These are phyloP conservation scores for Phytophthora europaea DNA, from an alignment of 352 stramenopile genomes.

Conservation along the genomic window DNA sequence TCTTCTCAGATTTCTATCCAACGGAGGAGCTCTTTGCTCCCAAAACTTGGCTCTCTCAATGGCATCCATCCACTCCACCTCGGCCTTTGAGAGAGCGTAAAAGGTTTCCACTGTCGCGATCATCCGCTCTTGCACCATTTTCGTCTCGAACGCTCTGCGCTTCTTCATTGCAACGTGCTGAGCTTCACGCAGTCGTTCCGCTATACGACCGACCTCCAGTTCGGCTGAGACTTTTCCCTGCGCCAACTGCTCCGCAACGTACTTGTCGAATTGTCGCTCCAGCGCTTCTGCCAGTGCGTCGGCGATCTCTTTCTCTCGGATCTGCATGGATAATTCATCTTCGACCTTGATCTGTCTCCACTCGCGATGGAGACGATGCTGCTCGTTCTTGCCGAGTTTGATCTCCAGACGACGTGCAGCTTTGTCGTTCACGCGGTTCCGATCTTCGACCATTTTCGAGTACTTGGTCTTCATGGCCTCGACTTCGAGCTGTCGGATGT, in stretches of 20 bases:
- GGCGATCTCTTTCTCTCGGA: constrained; percentile 64
- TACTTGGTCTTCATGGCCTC: constrained; percentile 85
- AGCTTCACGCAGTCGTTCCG: constrained; percentile 57
- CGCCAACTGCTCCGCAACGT: constrained; percentile 65
- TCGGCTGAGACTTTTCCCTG: constrained; percentile 60
- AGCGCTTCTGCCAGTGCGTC: constrained; percentile 51
- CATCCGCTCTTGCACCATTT: constrained; percentile 76
- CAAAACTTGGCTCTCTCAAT: constrained; percentile 57
- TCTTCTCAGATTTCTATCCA: constrained; percentile 41
- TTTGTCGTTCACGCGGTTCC: constrained; percentile 70
- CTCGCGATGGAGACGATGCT: constrained; percentile 77
- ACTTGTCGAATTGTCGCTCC: constrained; percentile 70
- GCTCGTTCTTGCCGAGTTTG: constrained; percentile 83
- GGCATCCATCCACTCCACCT: constrained; percentile 65
- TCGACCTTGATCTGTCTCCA: constrained; percentile 75
- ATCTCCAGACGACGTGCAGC: constrained; percentile 78
- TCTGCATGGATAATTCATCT: constrained; percentile 67
- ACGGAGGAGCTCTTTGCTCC: constrained; percentile 22
- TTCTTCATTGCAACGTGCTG: constrained; percentile 58
- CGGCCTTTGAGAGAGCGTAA: constrained; percentile 35
- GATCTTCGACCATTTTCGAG: constrained; percentile 70
- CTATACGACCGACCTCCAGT: constrained; percentile 51
- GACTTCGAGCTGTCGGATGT: constrained; percentile 67
- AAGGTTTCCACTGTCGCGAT: constrained; percentile 71
- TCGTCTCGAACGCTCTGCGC: constrained; percentile 52